Evolutionary conservation across 1,284 basidiomycete species (phyloP).

Genomic region (Malassezia yamatoensis): DNA sequence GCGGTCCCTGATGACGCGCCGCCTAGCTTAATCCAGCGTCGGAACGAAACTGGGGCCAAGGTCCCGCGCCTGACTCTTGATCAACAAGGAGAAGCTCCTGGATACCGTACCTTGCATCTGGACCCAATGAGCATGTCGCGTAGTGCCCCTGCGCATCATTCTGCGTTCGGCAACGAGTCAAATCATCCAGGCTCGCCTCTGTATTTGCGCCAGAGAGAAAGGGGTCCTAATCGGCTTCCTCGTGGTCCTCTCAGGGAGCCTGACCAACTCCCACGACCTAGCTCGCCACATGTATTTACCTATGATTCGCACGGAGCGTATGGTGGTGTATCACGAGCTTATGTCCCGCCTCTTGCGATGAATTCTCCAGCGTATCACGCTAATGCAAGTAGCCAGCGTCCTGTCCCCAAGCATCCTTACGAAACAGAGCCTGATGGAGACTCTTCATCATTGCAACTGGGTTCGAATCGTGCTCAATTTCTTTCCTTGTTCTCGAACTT

Average conservation of each 20-base stretch:
- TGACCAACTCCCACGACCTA: neutral
- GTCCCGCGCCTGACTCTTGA: conserved; percentile 37
- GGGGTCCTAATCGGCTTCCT: neutral
- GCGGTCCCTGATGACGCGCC: neutral
- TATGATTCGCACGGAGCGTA: neutral
- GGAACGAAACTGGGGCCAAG: conserved; percentile 39
- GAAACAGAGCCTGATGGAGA: neutral
- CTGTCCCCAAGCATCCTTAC: neutral
- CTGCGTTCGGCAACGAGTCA: conserved; percentile 24
- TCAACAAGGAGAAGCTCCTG: conserved; percentile 11
- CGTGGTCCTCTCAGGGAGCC: neutral
- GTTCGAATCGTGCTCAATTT: conserved; percentile 32
- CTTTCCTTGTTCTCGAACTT: conserved; percentile 43
- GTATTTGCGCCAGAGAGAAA: conserved; percentile 14
- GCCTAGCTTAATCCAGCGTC: conserved; percentile 27
- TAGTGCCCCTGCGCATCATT: conserved; percentile 42
- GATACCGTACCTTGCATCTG: neutral
- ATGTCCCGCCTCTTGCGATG: conserved; percentile 33
- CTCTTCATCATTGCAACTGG: neutral
- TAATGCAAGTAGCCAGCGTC: conserved; percentile 18
- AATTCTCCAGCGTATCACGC: conserved; percentile 41
- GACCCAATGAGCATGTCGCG: neutral
- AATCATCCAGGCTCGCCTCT: conserved; percentile 18
- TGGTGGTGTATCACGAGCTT: neutral
- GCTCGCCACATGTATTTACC: neutral